These are phyloP conservation scores for Penicillium coprophilum DNA, from an alignment of 495 filamentous ascomycete species.

Conservation along the genomic window DNA sequence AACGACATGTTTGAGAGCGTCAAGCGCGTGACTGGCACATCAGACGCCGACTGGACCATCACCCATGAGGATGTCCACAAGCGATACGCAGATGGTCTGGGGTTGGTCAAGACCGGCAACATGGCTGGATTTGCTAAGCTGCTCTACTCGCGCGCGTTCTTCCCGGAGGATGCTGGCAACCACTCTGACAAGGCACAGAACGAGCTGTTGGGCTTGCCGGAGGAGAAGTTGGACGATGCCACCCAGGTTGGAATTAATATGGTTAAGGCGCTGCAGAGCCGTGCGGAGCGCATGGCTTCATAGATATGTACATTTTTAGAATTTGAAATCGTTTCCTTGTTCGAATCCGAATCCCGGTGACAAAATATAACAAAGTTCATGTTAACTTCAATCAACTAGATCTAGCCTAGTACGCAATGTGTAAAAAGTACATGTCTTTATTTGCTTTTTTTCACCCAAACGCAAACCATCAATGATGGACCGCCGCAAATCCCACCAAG, in stretches of 20 bases:
- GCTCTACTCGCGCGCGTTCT: constrained; percentile 55
- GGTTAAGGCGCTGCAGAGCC: constrained; percentile 26
- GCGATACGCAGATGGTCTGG: constrained; percentile 47
- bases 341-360: too few relatives aligned
- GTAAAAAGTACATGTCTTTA: too few relatives aligned
- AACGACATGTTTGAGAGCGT: constrained; percentile 55
- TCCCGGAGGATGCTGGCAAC: constrained; percentile 40
- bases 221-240: constrained; percentile 57
- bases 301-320: too few relatives aligned
- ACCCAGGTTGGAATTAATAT: constrained; percentile 44
- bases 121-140: constrained; percentile 47
- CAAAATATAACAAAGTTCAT: too few relatives aligned
- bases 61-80: constrained; percentile 40
- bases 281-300: constrained; percentile 28
- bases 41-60: constrained; percentile 57
- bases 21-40: constrained; percentile 55
- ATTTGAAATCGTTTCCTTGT: too few relatives aligned
- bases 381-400: too few relatives aligned
- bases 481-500: too few relatives aligned
- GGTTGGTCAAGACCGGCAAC: constrained; percentile 45
- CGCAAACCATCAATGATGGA: too few relatives aligned
- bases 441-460: too few relatives aligned
- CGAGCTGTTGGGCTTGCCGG: constrained; percentile 50
- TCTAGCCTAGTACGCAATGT: too few relatives aligned
- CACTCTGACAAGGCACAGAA: constrained; percentile 43